A percentile compares a stretch with the other conserved stretches of the same genome.
Conservation (phyloP, 164 flowering plant genomes). For the Magnolia sinica region DNA sequence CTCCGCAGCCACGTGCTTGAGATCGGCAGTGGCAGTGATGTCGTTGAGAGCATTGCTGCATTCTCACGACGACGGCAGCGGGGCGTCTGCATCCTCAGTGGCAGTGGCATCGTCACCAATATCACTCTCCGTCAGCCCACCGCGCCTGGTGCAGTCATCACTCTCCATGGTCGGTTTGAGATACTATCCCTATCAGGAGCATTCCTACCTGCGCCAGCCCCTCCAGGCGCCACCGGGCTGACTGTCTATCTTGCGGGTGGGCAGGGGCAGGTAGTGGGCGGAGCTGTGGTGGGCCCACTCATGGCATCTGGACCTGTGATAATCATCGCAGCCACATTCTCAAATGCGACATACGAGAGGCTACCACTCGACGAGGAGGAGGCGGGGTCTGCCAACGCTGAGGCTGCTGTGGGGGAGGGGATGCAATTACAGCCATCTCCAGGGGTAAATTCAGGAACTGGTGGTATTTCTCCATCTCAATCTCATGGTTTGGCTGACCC, state of each 20-base stretch:
- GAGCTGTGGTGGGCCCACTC: constrained; percentile 64
- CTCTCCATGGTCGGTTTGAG: constrained; percentile 77
- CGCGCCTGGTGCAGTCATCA: constrained; percentile 54
- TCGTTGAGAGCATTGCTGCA: constrained; percentile 52
- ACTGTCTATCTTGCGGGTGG: constrained; percentile 83
- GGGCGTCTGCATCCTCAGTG: constrained; percentile 77
- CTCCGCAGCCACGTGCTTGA: constrained; percentile 75
- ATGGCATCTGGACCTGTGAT: constrained; percentile 87
- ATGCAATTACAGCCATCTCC: constrained; percentile 33
- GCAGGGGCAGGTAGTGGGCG: constrained; percentile 91
- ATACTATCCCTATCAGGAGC: constrained; percentile 78
- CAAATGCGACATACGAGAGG: constrained; percentile 74
- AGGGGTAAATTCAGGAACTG: constrained; percentile 24
- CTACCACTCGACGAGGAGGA: constrained; percentile 62
- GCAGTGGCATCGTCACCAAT: constrained; percentile 67
- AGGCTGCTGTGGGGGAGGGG: constrained; percentile 18
- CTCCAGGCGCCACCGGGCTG: constrained; percentile 68
- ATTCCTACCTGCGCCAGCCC: constrained; percentile 75
- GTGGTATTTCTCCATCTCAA: constrained; percentile 24
- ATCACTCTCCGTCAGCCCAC: constrained; percentile 70
- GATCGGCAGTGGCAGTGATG: constrained; percentile 61
- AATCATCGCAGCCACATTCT: constrained; percentile 77
- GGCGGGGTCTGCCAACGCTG: neutral
- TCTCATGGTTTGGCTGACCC: constrained; percentile 27
- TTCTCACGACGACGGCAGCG: constrained; percentile 67